Evolutionary conservation across 2,329 filamentous ascomycete genomes (phyloP), one percentile per base, ranked within the genome.

Genomic region (Coniochaeta sp.): DNA sequence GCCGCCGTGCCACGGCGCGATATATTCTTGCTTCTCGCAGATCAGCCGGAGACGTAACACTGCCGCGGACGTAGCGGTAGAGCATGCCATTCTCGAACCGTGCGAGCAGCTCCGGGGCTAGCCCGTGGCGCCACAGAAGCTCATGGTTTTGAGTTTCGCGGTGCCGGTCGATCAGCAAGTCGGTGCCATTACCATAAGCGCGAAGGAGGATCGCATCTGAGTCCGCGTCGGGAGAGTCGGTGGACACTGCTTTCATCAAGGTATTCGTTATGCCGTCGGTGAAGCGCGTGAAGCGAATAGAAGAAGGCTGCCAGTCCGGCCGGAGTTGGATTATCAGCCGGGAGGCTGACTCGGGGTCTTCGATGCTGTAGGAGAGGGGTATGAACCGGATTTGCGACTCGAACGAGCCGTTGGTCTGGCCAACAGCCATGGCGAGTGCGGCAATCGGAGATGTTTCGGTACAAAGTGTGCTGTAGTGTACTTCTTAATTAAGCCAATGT

Each of bases 191-290:
- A 67, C 95, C 95, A 75, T 97, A 99, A 63, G 95, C 95, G 67
- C 95, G 87, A 69, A 99, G 84, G 64, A 99, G 81, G 66, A 98
- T 85, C 36, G 95, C 90, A 65, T 96, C 90, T 63, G 83, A 82
- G 74, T 98, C 93, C 58, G 90, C 88, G 65, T 89, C 79, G 57
- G 89, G 90, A 1, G 78, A 73, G 28, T 80, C 80, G 66, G 80
- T 83, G 72, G 91, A 90, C 70, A 89, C 76, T n/a, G 88, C 87
- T 73, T 93, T 93, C 64, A 92, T 80, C 57, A 93, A 79, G 57
- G 93, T 98, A 76, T 99, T 99, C 66, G 95, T 99, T 77, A 98
- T 99, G 71, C 95, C 95, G 70, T 99, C 95, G 43, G 92, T 99
- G 79, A 98, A 99, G 65, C 90, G 88, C 66, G 91, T 82, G 71